A percentile compares a stretch with the other conserved stretches of the same genome.
Conservation (phyloP, 352 stramenopile genomes). For the Pythium sukuiense region DNA sequence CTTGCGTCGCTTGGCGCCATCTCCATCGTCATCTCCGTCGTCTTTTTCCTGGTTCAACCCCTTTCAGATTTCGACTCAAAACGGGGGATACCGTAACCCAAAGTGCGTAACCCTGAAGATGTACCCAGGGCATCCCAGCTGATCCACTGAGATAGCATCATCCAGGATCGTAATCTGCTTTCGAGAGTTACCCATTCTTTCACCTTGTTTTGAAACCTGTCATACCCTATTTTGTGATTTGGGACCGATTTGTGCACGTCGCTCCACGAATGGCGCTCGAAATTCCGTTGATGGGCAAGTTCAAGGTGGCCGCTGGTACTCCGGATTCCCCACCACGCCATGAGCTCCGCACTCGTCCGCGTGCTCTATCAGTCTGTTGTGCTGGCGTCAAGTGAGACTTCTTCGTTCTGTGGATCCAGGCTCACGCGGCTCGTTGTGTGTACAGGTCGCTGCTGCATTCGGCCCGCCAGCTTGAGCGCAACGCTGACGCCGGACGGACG, state of each 20-base stretch:
- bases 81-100: background rate
- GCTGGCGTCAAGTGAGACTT: background rate
- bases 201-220: background rate
- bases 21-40: conserved; percentile 16
- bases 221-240: conserved; percentile 20
- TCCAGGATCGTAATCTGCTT: background rate
- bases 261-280: conserved; percentile 15
- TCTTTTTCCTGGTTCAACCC: conserved; percentile 27
- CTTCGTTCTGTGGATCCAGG: background rate
- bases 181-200: background rate
- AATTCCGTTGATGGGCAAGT: conserved; percentile 29
- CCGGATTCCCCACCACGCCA: conserved; percentile 11
- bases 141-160: conserved; percentile 5
- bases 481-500: conserved; percentile 48
- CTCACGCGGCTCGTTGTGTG: background rate
- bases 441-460: conserved; percentile 55
- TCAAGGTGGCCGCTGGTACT: conserved; percentile 23
- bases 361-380: conserved; percentile 39
- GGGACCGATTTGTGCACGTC: conserved; percentile 9
- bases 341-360: conserved; percentile 36
- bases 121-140: background rate
- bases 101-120: background rate
- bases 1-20: conserved; percentile 11
- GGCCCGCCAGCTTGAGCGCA: conserved; percentile 47
- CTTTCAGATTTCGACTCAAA: conserved; percentile 5